phyloP scores from a whole-genome alignment of 768 basidiomycete species.

The Filobasidium floriforme region DNA sequence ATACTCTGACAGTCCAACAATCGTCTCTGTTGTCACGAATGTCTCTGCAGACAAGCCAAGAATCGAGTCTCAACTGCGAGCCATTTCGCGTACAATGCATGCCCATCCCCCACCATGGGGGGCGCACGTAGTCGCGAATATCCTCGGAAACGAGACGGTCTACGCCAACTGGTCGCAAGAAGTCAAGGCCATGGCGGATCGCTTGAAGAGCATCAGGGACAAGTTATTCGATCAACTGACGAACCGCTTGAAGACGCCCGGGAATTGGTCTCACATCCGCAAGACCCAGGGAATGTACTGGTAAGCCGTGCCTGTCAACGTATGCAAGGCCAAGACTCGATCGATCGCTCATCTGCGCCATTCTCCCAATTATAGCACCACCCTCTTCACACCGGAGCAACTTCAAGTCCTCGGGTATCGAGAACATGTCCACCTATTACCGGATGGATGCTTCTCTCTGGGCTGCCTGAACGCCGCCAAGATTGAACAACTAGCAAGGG shows the following conservation, averaged over 20 bases:
- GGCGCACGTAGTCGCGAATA: conserved; percentile 45
- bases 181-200: conserved; percentile 89
- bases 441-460: conserved; percentile 41
- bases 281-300: conserved; percentile 98
- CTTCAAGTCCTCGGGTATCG: conserved; percentile 29
- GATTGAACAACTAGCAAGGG: conserved; percentile 35
- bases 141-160: conserved; percentile 65
- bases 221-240: conserved; percentile 69
- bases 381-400: conserved; percentile 30
- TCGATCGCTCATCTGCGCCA: background rate
- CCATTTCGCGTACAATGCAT: conserved; percentile 36
- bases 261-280: conserved; percentile 90
- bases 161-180: conserved; percentile 85
- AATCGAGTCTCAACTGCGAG: conserved; percentile 41
- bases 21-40: conserved; percentile 40
- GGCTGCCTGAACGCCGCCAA: conserved; percentile 40
- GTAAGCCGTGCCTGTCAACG: conserved; percentile 49
- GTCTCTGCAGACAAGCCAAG: conserved; percentile 32
- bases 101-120: conserved; percentile 43
- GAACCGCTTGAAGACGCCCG: conserved; percentile 76
- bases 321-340: conserved; percentile 5
- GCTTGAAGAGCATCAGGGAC: conserved; percentile 88
- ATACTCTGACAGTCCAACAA: conserved; percentile 41
- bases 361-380: conserved; percentile 25
- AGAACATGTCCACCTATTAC: conserved; percentile 40